Conservation (phyloP, 768 basidiomycete species). For the Mrakia frigida region DNA sequence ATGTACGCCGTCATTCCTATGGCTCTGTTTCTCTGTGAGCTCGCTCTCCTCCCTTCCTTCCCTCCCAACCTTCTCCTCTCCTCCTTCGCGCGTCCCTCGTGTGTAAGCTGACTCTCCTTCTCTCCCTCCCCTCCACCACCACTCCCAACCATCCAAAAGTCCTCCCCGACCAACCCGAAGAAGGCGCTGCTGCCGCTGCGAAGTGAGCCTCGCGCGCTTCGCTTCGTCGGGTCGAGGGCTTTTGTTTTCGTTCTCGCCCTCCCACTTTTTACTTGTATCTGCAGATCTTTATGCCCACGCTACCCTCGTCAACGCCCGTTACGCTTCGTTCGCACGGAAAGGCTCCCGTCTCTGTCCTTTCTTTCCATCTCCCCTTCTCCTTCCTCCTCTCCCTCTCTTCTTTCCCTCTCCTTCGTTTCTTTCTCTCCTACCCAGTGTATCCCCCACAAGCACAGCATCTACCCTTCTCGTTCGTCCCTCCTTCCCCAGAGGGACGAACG, state of each 20-base stretch:
- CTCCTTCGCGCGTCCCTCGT: too few relatives aligned
- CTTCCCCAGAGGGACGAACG: neutral
- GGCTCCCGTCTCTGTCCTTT: neutral
- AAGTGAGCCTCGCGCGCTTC: neutral
- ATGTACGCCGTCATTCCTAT: constrained; percentile 22
- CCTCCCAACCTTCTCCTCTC: too few relatives aligned
- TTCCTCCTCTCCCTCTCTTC: too few relatives aligned
- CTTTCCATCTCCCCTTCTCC: neutral
- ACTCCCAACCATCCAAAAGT: neutral
- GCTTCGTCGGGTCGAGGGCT: neutral
- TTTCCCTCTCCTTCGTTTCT: neutral
- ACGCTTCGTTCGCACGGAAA: neutral
- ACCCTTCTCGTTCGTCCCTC: neutral
- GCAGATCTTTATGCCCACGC: neutral
- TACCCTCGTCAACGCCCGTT: neutral
- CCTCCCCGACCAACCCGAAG: neutral
- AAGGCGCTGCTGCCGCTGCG: neutral
- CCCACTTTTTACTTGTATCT: neutral
- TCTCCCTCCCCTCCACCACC: neutral
- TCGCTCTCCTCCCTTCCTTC: too few relatives aligned
- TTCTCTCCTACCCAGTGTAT: neutral
- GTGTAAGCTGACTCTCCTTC: neutral
- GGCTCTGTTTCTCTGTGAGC: constrained; percentile 6
- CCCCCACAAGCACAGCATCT: neutral
- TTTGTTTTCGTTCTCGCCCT: neutral